These are phyloP conservation scores for Thyridium curvatum DNA, from an alignment of 2,329 filamentous ascomycete species.

Conservation along the genomic window DNA sequence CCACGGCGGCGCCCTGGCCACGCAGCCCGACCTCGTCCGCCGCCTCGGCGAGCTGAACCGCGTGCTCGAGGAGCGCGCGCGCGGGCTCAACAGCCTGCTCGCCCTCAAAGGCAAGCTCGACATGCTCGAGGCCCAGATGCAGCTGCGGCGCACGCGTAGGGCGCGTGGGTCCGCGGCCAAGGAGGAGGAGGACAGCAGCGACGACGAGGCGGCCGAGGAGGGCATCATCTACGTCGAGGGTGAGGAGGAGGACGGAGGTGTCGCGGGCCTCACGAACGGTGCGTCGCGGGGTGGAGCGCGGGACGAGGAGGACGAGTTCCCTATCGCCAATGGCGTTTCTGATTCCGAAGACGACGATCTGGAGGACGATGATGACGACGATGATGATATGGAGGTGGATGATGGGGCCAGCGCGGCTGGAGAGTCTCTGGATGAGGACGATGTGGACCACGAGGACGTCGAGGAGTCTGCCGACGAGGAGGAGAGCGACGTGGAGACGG, in stretches of 20 bases:
- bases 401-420: constrained; percentile 7
- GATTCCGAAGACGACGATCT: constrained; percentile 44
- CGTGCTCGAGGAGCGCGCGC: constrained; percentile 80
- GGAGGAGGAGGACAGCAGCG: constrained; percentile 44
- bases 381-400: constrained; percentile 6
- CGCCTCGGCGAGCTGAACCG: constrained; percentile 74
- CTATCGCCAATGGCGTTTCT: constrained; percentile 45
- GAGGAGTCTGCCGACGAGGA: constrained; percentile 23
- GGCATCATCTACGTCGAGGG: constrained; percentile 84
- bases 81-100: constrained; percentile 74
- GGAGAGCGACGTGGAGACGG: constrained; percentile 19
- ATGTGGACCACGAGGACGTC: constrained; percentile 25
- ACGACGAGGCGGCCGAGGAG: constrained; percentile 58
- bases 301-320: constrained; percentile 53
- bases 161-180: constrained; percentile 50
- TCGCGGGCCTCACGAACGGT: constrained; percentile 25
- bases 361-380: constrained; percentile 11
- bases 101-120: constrained; percentile 93
- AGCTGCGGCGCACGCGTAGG: constrained; percentile 56
- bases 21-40: constrained; percentile 75
- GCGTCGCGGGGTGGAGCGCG: constrained; percentile 38
- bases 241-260: constrained; percentile 51
- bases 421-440: constrained; percentile 22
- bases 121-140: constrained; percentile 86
- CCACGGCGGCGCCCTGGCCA: constrained; percentile 85